These are phyloP conservation scores for Phanerochaete sordida DNA, from an alignment of 768 basidiomycete genomes.

Conservation along the genomic window DNA sequence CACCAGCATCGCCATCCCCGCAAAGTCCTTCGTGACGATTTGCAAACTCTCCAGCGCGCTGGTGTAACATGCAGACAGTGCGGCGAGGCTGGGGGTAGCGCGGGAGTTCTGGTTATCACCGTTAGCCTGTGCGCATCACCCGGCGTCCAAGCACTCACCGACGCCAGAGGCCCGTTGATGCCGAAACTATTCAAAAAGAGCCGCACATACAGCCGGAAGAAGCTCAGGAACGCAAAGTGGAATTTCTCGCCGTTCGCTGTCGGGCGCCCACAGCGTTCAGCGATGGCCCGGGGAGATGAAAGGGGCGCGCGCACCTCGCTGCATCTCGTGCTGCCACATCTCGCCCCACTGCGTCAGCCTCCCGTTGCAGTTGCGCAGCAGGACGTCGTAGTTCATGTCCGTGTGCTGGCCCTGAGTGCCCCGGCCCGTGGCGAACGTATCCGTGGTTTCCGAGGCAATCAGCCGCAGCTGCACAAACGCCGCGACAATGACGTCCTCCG, in stretches of 20 bases:
- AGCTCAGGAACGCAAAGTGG: constrained; percentile 69
- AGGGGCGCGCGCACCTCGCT: constrained; percentile 27
- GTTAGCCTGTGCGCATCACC: background rate
- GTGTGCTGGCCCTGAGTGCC: constrained; percentile 39
- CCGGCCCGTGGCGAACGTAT: constrained; percentile 59
- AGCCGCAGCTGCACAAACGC: constrained; percentile 75
- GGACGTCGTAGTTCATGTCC: constrained; percentile 72
- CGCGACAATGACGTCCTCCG: constrained; percentile 78
- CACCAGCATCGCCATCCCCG: constrained; percentile 64
- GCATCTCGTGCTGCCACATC: constrained; percentile 72
- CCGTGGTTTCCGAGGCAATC: constrained; percentile 63
- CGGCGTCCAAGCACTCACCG: constrained; percentile 36
- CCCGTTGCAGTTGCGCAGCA: constrained; percentile 67
- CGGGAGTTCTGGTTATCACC: background rate
- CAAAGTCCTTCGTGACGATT: constrained; percentile 73
- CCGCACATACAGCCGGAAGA: constrained; percentile 75
- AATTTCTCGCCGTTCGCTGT: constrained; percentile 73
- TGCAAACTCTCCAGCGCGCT: constrained; percentile 70
- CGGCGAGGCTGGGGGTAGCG: constrained; percentile 29
- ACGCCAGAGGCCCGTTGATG: constrained; percentile 57
- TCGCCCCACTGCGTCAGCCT: constrained; percentile 72
- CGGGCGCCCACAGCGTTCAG: background rate
- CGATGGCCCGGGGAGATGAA: background rate
- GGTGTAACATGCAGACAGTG: constrained; percentile 67
- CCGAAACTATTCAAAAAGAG: constrained; percentile 86